These are phyloP conservation scores for Secale cereale DNA, from an alignment of 176 grass and related monocot genomes.

Conservation along the genomic window DNA sequence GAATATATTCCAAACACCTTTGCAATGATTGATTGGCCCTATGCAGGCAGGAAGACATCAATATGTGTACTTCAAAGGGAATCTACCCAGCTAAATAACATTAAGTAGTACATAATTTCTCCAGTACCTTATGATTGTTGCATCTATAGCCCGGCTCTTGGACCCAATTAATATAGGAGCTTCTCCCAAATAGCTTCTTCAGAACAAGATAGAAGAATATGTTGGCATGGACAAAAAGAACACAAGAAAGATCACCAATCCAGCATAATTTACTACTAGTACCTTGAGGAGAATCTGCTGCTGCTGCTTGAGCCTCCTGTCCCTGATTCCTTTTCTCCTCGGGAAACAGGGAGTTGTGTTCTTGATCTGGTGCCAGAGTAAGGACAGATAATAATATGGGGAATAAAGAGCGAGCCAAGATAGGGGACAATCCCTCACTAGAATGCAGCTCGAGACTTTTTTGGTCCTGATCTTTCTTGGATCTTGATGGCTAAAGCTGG, in stretches of 20 bases:
- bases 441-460: constrained; percentile 26
- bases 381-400: constrained; percentile 13
- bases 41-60: constrained; percentile 14
- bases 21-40: constrained; percentile 39
- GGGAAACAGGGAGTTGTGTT: constrained; percentile 3
- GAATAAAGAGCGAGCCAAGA: neutral
- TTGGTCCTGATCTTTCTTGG: constrained; percentile 37
- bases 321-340: neutral
- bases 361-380: constrained; percentile 6
- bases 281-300: constrained; percentile 15
- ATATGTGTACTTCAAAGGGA: neutral
- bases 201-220: neutral
- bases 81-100: constrained; percentile 12
- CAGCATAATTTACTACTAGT: neutral
- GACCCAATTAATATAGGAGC: neutral
- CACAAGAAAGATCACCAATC: neutral
- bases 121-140: constrained; percentile 24
- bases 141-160: neutral
- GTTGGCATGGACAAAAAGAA: neutral
- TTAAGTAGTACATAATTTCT: neutral
- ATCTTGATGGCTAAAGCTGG: constrained; percentile 40
- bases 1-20: constrained; percentile 40
- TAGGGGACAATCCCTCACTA: constrained; percentile 4
- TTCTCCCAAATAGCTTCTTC: neutral
- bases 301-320: neutral